Conservation (phyloP, 73 alveolate species). For the Paramecium octaurelia region DNA sequence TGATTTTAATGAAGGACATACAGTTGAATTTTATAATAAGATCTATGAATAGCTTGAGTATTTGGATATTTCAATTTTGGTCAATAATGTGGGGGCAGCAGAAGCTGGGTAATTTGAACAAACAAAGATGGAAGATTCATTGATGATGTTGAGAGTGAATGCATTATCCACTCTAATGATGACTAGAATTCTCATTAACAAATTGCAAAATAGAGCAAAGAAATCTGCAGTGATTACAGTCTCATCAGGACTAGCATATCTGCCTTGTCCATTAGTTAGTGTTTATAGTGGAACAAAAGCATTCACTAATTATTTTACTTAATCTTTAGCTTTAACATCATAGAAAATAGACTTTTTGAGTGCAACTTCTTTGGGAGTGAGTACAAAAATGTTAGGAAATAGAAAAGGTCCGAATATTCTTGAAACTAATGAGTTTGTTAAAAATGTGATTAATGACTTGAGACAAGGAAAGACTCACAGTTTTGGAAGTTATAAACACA, state of each 20-base stretch:
- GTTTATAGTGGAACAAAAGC: constrained; percentile 45
- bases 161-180: neutral
- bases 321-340: neutral
- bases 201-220: neutral
- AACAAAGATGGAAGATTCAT: neutral
- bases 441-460: neutral
- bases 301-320: constrained; percentile 12
- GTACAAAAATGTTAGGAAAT: neutral
- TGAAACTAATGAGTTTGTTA: neutral
- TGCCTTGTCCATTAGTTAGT: constrained; percentile 18
- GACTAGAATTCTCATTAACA: neutral
- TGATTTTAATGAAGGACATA: neutral
- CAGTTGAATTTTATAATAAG: neutral
- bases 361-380: neutral
- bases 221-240: constrained; percentile 36
- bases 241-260: constrained; percentile 30
- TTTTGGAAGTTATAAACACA: neutral
- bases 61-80: constrained; percentile 52
- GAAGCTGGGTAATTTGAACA: neutral
- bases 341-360: neutral
- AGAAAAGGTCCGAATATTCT: neutral
- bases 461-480: neutral
- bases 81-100: constrained; percentile 58
- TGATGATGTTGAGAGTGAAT: neutral
- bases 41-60: neutral